Evolutionary conservation across 2,329 filamentous ascomycete species (phyloP), one percentile per base, ranked within the genome.

Genomic region (Zymoseptoria brevis): DNA sequence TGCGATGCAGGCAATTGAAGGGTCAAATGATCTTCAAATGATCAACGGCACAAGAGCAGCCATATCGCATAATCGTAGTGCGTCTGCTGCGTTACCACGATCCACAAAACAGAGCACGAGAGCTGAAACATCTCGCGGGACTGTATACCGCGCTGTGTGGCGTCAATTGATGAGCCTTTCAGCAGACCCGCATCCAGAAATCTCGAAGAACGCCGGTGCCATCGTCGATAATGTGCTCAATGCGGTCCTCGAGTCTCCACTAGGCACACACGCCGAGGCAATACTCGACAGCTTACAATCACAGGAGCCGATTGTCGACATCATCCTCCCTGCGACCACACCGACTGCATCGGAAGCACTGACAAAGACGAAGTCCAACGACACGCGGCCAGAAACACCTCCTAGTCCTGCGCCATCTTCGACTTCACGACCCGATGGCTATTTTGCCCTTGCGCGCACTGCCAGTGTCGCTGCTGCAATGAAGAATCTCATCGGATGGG

Each of bases 71-170:
- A 60, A 64, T 45, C 60, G 65, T n/a, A 65, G 63, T 29, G 62
- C 64, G 11, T 67, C 65, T 8, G 62, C 60, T 7, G 53, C 60
- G 6, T 49, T 57, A 8, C 61, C 60, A 21, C 19, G 53, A 30
- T 21, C 51, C 2, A 41, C 54, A 9, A 61, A 56, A 53, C 59
- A 61, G 75, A 53, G 79, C 84, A 57, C 80, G 85, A 60, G 81
- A 79, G 9, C 76, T 81, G 66, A 65, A 11, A 56, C 64, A 9
- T 90, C 92, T 11, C 86, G 89, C 64, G 94, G 96, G 70, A 96
- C 91, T 0, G 89, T 96, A 19, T 96, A 95, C 72, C 88, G 92
- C 29, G 89, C 92, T 0, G 88, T 95, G 62, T 99, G 94, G 94
- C 94, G 96, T 72, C 89, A 96, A 69, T 81, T 95, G 50, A 79